A percentile compares a stretch with the other conserved stretches of the same genome.
Evolutionary conservation across 306 rosid genomes (phyloP).

Genomic region (Prunus fruticosa): DNA sequence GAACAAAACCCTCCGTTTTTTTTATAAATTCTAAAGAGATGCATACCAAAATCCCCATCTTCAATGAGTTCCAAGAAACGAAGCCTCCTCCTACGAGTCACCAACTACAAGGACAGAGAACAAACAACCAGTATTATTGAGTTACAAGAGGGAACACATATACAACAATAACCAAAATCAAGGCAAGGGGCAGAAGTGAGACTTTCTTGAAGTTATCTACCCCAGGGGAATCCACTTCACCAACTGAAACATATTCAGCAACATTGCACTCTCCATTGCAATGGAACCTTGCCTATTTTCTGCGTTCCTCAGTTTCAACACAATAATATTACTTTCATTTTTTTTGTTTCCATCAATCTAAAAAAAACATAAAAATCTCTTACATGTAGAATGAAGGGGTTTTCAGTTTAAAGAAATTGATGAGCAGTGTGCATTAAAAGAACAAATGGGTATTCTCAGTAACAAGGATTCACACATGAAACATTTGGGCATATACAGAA

Average conservation of each 20-base stretch:
- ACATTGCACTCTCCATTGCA: constrained; percentile 49
- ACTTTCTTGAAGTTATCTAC: constrained; percentile 48
- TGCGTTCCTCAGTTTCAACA: constrained; percentile 28
- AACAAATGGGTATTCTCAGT: background rate
- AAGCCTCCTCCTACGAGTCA: too few relatives aligned
- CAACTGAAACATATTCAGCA: constrained; percentile 42
- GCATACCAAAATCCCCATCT: too few relatives aligned
- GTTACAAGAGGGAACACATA: constrained; percentile 77
- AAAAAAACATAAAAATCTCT: too few relatives aligned
- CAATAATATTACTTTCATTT: background rate
- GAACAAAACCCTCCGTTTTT: too few relatives aligned
- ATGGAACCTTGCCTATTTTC: constrained; percentile 34
- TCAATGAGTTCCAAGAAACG: too few relatives aligned
- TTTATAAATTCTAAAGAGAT: too few relatives aligned
- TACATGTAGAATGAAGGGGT: background rate
- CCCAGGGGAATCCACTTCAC: constrained; percentile 45
- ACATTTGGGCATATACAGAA: too few relatives aligned
- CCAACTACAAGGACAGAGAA: too few relatives aligned
- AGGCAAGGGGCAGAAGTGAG: constrained; percentile 75
- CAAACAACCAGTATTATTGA: too few relatives aligned
- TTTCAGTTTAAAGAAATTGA: background rate
- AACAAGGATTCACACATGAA: background rate
- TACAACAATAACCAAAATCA: constrained; percentile 71
- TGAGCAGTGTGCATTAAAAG: constrained; percentile 3
- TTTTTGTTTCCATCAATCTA: background rate